Base-by-base conservation (phyloP, 768 basidiomycete species). In the Phlegmacium glaucopus region DNA sequence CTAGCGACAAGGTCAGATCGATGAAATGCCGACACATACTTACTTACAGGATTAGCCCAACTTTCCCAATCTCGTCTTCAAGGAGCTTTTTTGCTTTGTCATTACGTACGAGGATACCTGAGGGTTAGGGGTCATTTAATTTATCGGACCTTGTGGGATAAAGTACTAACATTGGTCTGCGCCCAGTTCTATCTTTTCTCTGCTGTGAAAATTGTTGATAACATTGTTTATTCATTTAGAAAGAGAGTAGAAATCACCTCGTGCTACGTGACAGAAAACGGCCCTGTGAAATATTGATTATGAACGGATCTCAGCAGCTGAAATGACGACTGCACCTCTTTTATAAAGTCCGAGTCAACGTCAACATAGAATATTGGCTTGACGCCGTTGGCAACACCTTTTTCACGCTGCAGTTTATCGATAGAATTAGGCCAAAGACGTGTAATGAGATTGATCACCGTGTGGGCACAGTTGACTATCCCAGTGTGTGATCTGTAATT, bases 401-500 rank as follows among this genome's bases (percentile, higher is more conserved):
- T 62, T 59, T 89, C 87, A 4, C 67, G 72, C 7, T 67, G 67
- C 12, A 88, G 72, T 2, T 52, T 53, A 57, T 89, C 87, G 18
- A 89, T 85, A 0, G 82, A 67, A 53, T 82, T 62, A 0, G 82
- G 80, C 81, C 84, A 88, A 47, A 82, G 82, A 8, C 53, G 56
- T 12, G 66, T 73, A 11, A 89, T 78, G 1, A 88, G 61, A n/a
- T 80, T 74, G 4, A 89, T 75, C 18, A 87, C 64, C 0, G 76
- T 77, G 43, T 81, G 77, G 0, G 87, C 87, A 53, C 82, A 85
- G 39, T 82, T 71, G n/a, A 89, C 80, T 36, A 89, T 88, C 2
- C 87, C 87, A 0, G 75, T 76, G 55, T 87, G 84, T 0, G 84
- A 87, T 5, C 87, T 77, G 54, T 85, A 87, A 56, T 89, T 89